Conservation (phyloP, 2,329 filamentous ascomycete species). For the Pseudocercospora fuligena region DNA sequence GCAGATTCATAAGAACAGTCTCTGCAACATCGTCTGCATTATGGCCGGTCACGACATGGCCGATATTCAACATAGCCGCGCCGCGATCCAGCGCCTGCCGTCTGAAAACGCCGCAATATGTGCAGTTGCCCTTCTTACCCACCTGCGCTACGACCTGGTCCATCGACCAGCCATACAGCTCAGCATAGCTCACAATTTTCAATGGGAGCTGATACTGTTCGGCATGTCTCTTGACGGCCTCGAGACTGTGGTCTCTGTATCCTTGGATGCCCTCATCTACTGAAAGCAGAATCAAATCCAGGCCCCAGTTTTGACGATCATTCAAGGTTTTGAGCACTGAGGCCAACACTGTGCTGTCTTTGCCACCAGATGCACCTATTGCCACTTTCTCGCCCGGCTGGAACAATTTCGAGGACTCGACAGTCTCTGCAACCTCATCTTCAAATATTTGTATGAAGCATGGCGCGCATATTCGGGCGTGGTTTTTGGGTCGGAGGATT, state of each 20-base stretch:
- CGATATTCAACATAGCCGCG: slow-evolving; percentile 82
- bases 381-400: slow-evolving; percentile 81
- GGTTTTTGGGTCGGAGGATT: slow-evolving; percentile 92
- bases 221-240: slow-evolving; percentile 95
- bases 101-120: slow-evolving; percentile 95
- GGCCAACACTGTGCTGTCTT: slow-evolving; percentile 94
- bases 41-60: slow-evolving; percentile 94
- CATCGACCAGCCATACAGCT: slow-evolving; percentile 99
- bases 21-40: slow-evolving; percentile 98
- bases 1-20: slow-evolving; percentile 95
- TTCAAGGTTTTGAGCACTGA: slow-evolving; percentile 95
- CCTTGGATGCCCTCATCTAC: slow-evolving; percentile 98
- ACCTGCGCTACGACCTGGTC: slow-evolving; percentile 96
- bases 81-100: slow-evolving; percentile 92
- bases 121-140: slow-evolving; percentile 98
- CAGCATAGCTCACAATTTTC: slow-evolving; percentile 88
- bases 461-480: slow-evolving; percentile 85
- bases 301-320: slow-evolving; percentile 81
- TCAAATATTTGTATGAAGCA: slow-evolving; percentile 92
- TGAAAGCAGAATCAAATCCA: slow-evolving; percentile 84
- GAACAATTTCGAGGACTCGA: slow-evolving; percentile 81
- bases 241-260: slow-evolving; percentile 92
- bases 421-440: slow-evolving; percentile 91
- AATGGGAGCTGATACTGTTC: slow-evolving; percentile 88
- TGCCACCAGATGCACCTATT: slow-evolving; percentile 94